Evolutionary conservation across 2,329 filamentous ascomycete genomes (phyloP).

Genomic region (Colletotrichum sp.): DNA sequence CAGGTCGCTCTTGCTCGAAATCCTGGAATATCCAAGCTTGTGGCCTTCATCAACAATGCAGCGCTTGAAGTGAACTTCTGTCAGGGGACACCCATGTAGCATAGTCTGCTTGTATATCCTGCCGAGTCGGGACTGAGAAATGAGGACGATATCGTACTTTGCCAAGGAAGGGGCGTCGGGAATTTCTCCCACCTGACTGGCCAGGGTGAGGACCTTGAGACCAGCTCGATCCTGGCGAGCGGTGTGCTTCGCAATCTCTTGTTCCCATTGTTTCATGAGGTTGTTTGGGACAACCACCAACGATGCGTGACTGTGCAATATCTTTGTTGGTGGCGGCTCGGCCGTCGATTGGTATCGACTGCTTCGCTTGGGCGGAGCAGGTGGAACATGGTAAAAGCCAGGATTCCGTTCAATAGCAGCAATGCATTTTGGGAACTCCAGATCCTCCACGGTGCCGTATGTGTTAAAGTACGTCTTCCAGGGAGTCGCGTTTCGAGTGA

Average conservation of each 20-base stretch:
- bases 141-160: constrained; percentile 77
- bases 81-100: constrained; percentile 62
- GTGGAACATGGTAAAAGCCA: constrained; percentile 62
- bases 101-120: constrained; percentile 46
- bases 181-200: constrained; percentile 52
- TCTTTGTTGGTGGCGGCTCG: constrained; percentile 48
- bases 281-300: constrained; percentile 85
- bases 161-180: constrained; percentile 65
- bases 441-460: constrained; percentile 46
- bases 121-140: constrained; percentile 78
- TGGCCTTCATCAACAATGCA: constrained; percentile 95
- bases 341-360: constrained; percentile 30
- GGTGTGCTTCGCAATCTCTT: constrained; percentile 82
- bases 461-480: constrained; percentile 71
- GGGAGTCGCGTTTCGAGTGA: constrained; percentile 70
- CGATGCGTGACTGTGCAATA: constrained; percentile 72
- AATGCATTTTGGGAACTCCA: constrained; percentile 59
- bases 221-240: constrained; percentile 34
- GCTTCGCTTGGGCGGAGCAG: constrained; percentile 36
- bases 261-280: constrained; percentile 81
- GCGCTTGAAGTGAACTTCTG: constrained; percentile 80
- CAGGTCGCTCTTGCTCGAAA: constrained; percentile 59
- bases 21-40: constrained; percentile 72
- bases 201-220: constrained; percentile 69
- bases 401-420: constrained; percentile 61